These are phyloP conservation scores for Lobosporangium transversale DNA, from an alignment of 192 early-diverging fungal species.

Conservation along the genomic window DNA sequence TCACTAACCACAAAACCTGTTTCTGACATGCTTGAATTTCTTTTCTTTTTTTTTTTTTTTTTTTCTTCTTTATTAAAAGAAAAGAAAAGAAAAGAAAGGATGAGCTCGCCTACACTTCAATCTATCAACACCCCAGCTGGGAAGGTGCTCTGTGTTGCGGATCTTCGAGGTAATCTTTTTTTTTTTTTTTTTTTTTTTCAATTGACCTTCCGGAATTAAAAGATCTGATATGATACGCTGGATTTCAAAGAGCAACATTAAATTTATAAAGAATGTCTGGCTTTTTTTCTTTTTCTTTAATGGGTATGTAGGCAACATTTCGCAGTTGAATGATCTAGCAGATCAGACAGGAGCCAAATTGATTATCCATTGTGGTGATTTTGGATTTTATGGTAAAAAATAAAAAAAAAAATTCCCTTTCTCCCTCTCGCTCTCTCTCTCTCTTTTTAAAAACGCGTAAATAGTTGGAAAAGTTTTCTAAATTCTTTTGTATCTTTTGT, in stretches of 20 bases:
- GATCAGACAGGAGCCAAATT: constrained; percentile 61
- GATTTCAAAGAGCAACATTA: no score
- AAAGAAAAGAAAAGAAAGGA: no score
- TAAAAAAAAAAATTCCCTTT: no score
- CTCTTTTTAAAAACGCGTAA: no score
- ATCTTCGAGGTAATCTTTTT: constrained; percentile 54
- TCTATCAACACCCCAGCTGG: constrained; percentile 54
- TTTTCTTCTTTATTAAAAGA: no score
- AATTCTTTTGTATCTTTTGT: not conserved
- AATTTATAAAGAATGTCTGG: no score
- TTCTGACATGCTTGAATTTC: no score
- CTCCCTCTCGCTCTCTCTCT: no score
- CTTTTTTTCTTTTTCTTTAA: constrained; percentile 1
- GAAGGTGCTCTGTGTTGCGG: constrained; percentile 62
- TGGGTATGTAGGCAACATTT: constrained; percentile 59
- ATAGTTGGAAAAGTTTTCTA: not conserved
- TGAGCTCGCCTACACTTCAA: constrained; percentile 44
- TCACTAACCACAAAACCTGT: no score
- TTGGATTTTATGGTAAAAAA: constrained; percentile 68
- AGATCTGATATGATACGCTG: no score
- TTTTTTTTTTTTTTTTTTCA: not conserved
- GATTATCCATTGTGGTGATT: constrained; percentile 70
- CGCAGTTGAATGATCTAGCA: constrained; percentile 65
- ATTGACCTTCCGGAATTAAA: no score
- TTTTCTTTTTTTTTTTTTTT: no score